Percentiles rank a stretch among this genome's conserved stretches.
phyloP scores from a whole-genome alignment of 371 early-diverging fungal species.

The Sanchytrium tribonematis region DNA sequence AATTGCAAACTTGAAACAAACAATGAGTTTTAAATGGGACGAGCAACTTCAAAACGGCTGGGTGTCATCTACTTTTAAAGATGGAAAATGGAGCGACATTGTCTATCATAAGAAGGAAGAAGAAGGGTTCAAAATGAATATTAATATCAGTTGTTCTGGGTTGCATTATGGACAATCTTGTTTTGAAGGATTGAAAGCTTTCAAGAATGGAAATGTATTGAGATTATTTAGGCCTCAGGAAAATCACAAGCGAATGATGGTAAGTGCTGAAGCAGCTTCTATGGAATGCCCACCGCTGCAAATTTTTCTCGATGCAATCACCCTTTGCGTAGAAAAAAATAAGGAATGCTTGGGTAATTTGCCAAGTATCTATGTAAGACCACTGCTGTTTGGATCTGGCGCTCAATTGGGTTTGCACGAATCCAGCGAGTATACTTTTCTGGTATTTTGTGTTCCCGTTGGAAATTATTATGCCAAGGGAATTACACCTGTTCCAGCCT shows the following conservation, averaged over 20 bases:
- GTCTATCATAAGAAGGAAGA: neutral
- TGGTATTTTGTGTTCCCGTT: constrained; percentile 40
- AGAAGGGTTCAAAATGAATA: neutral
- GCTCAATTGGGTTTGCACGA: constrained; percentile 27
- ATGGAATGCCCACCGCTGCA: constrained; percentile 35
- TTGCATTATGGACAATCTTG: constrained; percentile 43
- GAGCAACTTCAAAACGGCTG: neutral
- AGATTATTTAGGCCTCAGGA: constrained; percentile 41
- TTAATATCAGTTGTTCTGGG: neutral
- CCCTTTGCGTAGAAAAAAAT: constrained; percentile 27
- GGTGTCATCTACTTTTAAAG: neutral
- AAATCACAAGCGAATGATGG: constrained; percentile 34
- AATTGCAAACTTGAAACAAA: no score
- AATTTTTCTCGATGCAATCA: constrained; percentile 29
- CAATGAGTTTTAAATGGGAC: neutral
- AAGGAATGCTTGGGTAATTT: constrained; percentile 33
- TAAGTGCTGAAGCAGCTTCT: constrained; percentile 22
- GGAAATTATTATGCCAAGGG: constrained; percentile 36
- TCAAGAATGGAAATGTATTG: constrained; percentile 31
- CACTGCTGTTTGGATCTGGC: constrained; percentile 39
- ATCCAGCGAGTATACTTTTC: constrained; percentile 31
- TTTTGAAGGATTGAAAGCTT: constrained; percentile 59
- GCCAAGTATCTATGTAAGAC: constrained; percentile 34
- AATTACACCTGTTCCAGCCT: constrained; percentile 33
- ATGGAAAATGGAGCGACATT: neutral